Conservation (phyloP, 805 yeast species). For the Saturnispora zaruensis region DNA sequence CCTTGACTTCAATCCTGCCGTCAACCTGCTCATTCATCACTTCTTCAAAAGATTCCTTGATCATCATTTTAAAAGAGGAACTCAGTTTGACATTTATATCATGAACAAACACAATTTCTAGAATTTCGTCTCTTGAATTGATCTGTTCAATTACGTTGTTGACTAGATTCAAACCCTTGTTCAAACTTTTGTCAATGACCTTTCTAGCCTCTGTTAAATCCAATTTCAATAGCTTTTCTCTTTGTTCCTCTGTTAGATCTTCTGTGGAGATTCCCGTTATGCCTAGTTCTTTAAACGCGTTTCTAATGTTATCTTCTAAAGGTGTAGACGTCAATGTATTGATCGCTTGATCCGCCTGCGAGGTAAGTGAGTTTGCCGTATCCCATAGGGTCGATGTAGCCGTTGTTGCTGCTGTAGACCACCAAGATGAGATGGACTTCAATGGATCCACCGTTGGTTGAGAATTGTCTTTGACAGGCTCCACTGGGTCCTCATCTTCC, state of each 20-base stretch:
- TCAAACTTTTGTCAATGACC: slow-evolving; percentile 29
- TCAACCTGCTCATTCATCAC: slow-evolving; percentile 66
- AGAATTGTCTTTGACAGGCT: slow-evolving; percentile 11
- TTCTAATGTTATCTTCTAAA: slow-evolving; percentile 26
- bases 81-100: slow-evolving; percentile 47
- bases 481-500: slow-evolving; percentile 11
- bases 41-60: slow-evolving; percentile 46
- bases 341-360: slow-evolving; percentile 43
- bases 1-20: slow-evolving; percentile 60
- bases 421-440: slow-evolving; percentile 62
- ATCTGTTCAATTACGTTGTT: slow-evolving; percentile 31
- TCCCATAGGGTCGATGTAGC: slow-evolving; percentile 63
- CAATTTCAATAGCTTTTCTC: slow-evolving; percentile 16
- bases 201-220: slow-evolving; percentile 27
- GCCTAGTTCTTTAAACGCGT: slow-evolving; percentile 35
- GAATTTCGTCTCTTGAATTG: slow-evolving; percentile 39
- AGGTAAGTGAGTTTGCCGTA: slow-evolving; percentile 35
- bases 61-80: slow-evolving; percentile 29
- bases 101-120: slow-evolving; percentile 57
- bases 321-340: slow-evolving; percentile 38
- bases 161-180: slow-evolving; percentile 20
- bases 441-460: slow-evolving; percentile 44
- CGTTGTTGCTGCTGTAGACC: slow-evolving; percentile 59
- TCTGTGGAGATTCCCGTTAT: slow-evolving; percentile 32
- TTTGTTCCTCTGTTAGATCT: slow-evolving; percentile 28